These are phyloP conservation scores for Arthrobotrys sphaeroides DNA, from an alignment of 2,329 filamentous ascomycete genomes.

Conservation along the genomic window DNA sequence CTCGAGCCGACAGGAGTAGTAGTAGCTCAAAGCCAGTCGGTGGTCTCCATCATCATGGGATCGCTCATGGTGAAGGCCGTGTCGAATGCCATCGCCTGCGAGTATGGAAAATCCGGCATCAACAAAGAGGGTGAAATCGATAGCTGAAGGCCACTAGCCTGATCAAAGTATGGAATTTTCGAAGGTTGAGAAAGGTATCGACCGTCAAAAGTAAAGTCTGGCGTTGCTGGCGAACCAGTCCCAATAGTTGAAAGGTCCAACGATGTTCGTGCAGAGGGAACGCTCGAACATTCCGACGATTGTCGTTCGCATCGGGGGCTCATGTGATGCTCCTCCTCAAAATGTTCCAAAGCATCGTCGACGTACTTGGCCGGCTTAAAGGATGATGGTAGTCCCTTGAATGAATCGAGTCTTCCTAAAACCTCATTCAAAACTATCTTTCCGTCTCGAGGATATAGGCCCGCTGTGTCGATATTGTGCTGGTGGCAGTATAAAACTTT, in stretches of 20 bases:
- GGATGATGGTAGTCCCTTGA: constrained; percentile 40
- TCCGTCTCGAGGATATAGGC: constrained; percentile 45
- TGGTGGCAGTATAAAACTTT: constrained; percentile 51
- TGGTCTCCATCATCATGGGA: constrained; percentile 50
- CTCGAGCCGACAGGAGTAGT: background rate
- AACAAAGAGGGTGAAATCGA: constrained; percentile 47
- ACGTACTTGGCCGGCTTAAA: constrained; percentile 43
- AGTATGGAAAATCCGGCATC: constrained; percentile 46
- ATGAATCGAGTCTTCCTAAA: constrained; percentile 32
- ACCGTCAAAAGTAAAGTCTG: constrained; percentile 45
- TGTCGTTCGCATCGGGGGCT: constrained; percentile 41
- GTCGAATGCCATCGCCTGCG: constrained; percentile 40
- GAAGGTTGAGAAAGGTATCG: constrained; percentile 47
- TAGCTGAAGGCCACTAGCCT: constrained; percentile 27
- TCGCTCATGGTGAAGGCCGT: constrained; percentile 47
- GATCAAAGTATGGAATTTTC: constrained; percentile 44
- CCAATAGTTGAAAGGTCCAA: constrained; percentile 28
- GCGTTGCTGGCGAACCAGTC: constrained; percentile 41
- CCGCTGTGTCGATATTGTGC: constrained; percentile 44
- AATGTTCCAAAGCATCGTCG: constrained; percentile 50
- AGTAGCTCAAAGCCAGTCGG: constrained; percentile 35
- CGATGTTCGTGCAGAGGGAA: constrained; percentile 42
- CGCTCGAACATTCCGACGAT: constrained; percentile 42
- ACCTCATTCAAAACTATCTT: constrained; percentile 50
- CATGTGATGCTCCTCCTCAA: constrained; percentile 48